phyloP scores from a whole-genome alignment of 148 eudicot species.

The Chenopodium album region DNA sequence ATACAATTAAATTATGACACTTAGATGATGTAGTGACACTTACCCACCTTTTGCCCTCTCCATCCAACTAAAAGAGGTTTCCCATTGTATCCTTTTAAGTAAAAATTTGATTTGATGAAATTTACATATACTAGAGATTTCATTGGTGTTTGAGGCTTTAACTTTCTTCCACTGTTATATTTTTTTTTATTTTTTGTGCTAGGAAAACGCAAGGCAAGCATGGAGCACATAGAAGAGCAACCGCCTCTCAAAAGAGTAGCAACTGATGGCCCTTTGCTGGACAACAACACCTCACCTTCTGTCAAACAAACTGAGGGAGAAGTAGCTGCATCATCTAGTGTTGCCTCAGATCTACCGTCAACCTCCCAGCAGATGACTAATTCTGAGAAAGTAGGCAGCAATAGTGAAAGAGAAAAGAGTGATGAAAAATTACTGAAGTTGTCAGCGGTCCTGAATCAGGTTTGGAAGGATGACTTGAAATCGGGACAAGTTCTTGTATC shows the following conservation, averaged over 20 bases:
- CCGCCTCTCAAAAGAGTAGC: constrained; percentile 44
- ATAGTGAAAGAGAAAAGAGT: constrained; percentile 22
- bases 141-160: background rate
- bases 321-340: constrained; percentile 23
- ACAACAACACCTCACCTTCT: constrained; percentile 33
- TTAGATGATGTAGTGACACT: background rate
- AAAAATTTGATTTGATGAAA: background rate
- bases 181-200: constrained; percentile 2
- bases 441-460: constrained; percentile 49
- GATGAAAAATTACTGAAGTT: constrained; percentile 26
- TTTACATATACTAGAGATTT: background rate
- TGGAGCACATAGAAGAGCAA: constrained; percentile 46
- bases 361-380: constrained; percentile 26
- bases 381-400: constrained; percentile 10
- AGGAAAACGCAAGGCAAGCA: constrained; percentile 56
- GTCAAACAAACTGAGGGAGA: constrained; percentile 23
- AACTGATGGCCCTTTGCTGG: constrained; percentile 42
- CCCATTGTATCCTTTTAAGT: background rate
- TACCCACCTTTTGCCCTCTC: no score
- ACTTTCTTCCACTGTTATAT: background rate
- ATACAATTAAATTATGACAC: background rate
- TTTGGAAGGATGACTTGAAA: constrained; percentile 70
- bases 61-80: no score
- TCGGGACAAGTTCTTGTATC: constrained; percentile 57
- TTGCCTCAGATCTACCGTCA: constrained; percentile 28